These are phyloP conservation scores for Ascodesmis nigricans DNA, from an alignment of 495 filamentous ascomycete species.

Conservation along the genomic window DNA sequence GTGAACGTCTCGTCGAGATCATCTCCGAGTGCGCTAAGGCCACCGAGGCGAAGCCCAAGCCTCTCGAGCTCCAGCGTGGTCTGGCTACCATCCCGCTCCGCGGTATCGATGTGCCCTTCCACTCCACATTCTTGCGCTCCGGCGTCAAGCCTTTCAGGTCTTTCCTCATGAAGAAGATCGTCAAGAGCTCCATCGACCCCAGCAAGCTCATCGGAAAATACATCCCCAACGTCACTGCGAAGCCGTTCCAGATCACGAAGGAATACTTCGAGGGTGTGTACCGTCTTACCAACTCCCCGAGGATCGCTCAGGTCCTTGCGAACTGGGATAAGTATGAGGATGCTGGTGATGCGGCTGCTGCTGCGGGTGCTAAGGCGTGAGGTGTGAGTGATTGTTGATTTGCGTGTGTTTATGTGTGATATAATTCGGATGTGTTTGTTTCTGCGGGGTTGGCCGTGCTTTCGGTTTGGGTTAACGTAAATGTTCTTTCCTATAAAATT, in stretches of 20 bases:
- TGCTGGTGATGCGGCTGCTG: conserved; percentile 6
- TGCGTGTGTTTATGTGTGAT: too few relatives aligned
- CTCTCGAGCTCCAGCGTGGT: conserved; percentile 71
- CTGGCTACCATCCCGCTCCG: conserved; percentile 92
- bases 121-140: conserved; percentile 88
- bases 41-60: conserved; percentile 69
- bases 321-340: conserved; percentile 53
- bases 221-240: conserved; percentile 93
- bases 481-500: too few relatives aligned
- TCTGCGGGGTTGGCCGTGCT: too few relatives aligned
- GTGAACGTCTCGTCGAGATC: conserved; percentile 61
- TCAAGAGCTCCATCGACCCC: conserved; percentile 92
- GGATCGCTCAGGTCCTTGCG: conserved; percentile 71
- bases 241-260: conserved; percentile 84
- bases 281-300: conserved; percentile 71
- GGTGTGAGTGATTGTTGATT: background rate
- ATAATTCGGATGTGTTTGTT: too few relatives aligned
- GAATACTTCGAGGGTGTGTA: conserved; percentile 99
- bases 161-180: conserved; percentile 97
- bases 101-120: conserved; percentile 97
- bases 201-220: conserved; percentile 94
- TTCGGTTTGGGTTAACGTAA: too few relatives aligned
- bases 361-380: conserved; percentile 5
- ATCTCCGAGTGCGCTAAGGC: conserved; percentile 64
- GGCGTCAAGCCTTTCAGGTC: conserved; percentile 96